phyloP scores from a whole-genome alignment of 73 alveolate species.

The Blepharisma stoltei region DNA sequence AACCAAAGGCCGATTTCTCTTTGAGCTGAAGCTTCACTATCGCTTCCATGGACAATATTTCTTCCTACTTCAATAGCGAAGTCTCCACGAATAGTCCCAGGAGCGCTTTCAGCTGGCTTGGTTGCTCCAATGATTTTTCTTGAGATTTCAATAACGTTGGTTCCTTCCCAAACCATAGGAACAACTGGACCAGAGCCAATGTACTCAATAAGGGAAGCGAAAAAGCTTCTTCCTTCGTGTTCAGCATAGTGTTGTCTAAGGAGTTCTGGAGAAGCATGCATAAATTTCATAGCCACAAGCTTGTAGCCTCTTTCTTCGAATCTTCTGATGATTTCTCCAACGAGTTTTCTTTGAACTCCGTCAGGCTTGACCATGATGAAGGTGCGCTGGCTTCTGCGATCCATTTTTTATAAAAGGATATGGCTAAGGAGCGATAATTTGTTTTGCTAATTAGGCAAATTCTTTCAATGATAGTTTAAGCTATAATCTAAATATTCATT shows the following conservation, averaged over 20 bases:
- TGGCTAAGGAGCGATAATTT: too few species aligned
- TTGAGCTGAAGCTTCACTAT: conserved; percentile 89
- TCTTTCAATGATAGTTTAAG: too few species aligned
- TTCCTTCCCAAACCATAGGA: conserved; percentile 98
- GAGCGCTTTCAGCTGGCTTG: conserved; percentile 90
- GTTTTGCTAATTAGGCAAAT: too few species aligned
- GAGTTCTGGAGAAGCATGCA: conserved; percentile 73
- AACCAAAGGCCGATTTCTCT: conserved; percentile 96
- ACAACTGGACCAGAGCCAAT: conserved; percentile 96
- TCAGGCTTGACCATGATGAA: conserved; percentile 98
- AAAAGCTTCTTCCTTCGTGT: conserved; percentile 87
- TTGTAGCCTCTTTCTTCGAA: conserved; percentile 95
- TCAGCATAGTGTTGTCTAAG: conserved; percentile 94
- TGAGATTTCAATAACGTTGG: conserved; percentile 84
- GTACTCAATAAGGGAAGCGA: conserved; percentile 84
- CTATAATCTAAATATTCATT: too few species aligned
- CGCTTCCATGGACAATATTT: conserved; percentile 96
- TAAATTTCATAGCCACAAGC: conserved; percentile 88
- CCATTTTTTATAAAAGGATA: neutral
- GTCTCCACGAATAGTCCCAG: conserved; percentile 99
- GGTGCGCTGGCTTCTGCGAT: conserved; percentile 75
- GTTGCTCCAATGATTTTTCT: conserved; percentile 96
- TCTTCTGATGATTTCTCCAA: conserved; percentile 90
- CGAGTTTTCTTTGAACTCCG: conserved; percentile 98
- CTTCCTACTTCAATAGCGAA: conserved; percentile 93